Evolutionary conservation across 371 early-diverging fungal species (phyloP).

Genomic region (Paraphysoderma sedebokerense): DNA sequence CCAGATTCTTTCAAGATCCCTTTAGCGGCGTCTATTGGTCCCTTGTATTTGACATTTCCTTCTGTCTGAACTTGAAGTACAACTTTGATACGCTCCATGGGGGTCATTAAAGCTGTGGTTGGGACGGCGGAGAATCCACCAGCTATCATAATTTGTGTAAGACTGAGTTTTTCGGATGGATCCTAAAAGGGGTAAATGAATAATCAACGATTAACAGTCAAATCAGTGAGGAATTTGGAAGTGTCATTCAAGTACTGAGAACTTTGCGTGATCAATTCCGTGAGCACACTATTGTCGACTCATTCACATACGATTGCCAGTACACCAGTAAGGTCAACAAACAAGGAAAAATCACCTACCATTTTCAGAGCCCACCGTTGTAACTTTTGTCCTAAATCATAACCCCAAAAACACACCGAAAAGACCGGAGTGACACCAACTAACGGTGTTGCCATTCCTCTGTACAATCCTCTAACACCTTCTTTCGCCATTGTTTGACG

Average conservation of each 20-base stretch:
- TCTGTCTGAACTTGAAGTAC: constrained; percentile 57
- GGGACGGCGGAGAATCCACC: constrained; percentile 93
- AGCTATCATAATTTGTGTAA: constrained; percentile 70
- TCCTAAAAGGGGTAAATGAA: not conserved
- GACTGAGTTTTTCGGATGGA: constrained; percentile 27
- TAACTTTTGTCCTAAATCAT: constrained; percentile 42
- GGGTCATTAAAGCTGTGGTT: constrained; percentile 83
- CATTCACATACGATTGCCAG: too few relatives aligned
- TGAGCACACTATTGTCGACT: too few relatives aligned
- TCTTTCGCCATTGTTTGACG: constrained; percentile 51
- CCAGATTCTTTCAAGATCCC: constrained; percentile 40
- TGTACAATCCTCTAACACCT: constrained; percentile 3
- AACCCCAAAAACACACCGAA: constrained; percentile 83
- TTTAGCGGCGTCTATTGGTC: constrained; percentile 51
- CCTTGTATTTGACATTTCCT: constrained; percentile 41
- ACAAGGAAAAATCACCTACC: too few relatives aligned
- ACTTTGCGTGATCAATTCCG: too few relatives aligned
- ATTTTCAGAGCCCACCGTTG: constrained; percentile 3
- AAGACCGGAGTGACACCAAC: constrained; percentile 44
- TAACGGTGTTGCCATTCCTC: constrained; percentile 4
- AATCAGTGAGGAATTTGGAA: too few relatives aligned
- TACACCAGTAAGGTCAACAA: too few relatives aligned
- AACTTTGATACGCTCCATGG: constrained; percentile 89
- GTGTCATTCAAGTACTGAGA: too few relatives aligned
- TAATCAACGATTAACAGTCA: too few relatives aligned